Evolutionary conservation across 2,329 filamentous ascomycete genomes (phyloP), one percentile per base, ranked within the genome.

Genomic region (Aureobasidium sp.): DNA sequence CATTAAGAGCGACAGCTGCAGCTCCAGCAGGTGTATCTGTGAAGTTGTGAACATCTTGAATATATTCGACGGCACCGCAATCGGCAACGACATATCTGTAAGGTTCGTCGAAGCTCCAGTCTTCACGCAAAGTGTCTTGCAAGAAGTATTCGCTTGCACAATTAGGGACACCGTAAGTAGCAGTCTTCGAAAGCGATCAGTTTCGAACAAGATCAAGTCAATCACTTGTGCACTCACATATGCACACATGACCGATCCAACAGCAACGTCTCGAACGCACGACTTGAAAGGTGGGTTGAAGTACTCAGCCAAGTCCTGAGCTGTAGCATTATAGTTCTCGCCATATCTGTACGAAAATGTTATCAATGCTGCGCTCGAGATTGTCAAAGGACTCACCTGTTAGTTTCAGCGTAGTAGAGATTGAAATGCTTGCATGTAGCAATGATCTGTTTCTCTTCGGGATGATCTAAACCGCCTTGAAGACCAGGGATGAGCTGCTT

Each of bases 221-320:
- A 13, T 26, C 10, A 13, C 9, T 20, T 8, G 1, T n/a, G 3
- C 2, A 62, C 59, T 27, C 44, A 46, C 55, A 70, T 84, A 85
- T n/a, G 77, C 44, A 80, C 83, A 70, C 86, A 88, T 70, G 79
- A 79, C 74, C 20, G 70, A 79, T 2, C 76, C 76, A n/a, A 77
- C 76, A 53, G 77, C 75, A 0, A 75, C 73, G 63, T 78, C 77
- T 55, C 77, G 65, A 0, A 75, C 76, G 59, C 77, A 78, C 34
- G 68, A 79, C 68, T 86, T 77, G 73, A 89, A 89, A 0, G 85
- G 80, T 0, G 83, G 84, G 46, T 87, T 78, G 68, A 87, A 89
- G 72, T 88, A 89, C 66, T 88, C 86, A 0, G 81, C 78, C 6
- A 89, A 73, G 63, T 90, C 87, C 66, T 88, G 86, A 50, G 44